A percentile compares a stretch with the other conserved stretches of the same genome.
Evolutionary conservation across 495 filamentous ascomycete genomes (phyloP).

Genomic region (Chaetomium fimeti): DNA sequence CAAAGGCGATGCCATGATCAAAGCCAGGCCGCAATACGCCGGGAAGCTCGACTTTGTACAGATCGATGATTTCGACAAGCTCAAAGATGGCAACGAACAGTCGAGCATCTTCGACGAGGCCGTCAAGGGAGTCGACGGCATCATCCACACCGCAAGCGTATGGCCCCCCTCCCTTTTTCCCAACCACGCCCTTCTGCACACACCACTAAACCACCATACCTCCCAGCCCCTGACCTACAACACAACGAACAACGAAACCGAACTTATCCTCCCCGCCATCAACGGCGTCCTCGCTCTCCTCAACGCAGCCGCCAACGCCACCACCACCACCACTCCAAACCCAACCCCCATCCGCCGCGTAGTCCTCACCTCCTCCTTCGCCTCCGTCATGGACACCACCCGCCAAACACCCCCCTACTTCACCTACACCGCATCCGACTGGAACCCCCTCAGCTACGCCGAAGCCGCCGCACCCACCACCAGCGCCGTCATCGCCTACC

Average conservation of each 20-base stretch:
- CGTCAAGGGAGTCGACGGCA: slow-evolving; percentile 39
- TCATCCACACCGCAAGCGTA: slow-evolving; percentile 47
- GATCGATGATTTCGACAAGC: slow-evolving; percentile 40
- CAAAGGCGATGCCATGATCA: slow-evolving; percentile 38
- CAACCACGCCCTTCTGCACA: slow-evolving; percentile 26
- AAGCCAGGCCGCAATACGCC: slow-evolving; percentile 33
- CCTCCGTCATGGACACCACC: slow-evolving; percentile 44
- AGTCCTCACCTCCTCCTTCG: slow-evolving; percentile 53
- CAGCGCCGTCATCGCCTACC: slow-evolving; percentile 54
- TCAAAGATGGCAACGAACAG: slow-evolving; percentile 5
- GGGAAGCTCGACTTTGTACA: slow-evolving; percentile 39
- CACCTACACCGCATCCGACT: slow-evolving; percentile 60
- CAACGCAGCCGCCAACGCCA: slow-evolving; percentile 48
- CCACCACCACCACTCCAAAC: slow-evolving; percentile 20
- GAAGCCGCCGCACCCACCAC: slow-evolving; percentile 46
- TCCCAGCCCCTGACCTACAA: slow-evolving; percentile 38
- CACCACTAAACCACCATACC: slow-evolving; percentile 19
- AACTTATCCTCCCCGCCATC: slow-evolving; percentile 62
- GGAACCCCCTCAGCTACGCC: slow-evolving; percentile 66
- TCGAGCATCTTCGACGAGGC: slow-evolving; percentile 34
- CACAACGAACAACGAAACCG: slow-evolving; percentile 42
- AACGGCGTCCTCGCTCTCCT: slow-evolving; percentile 69
- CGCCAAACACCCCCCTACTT: slow-evolving; percentile 51
- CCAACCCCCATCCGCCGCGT: slow-evolving; percentile 48
- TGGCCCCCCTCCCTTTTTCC: background rate